Conservation (phyloP, 2,329 filamentous ascomycete species). For the Achaetomium macrosporum region DNA sequence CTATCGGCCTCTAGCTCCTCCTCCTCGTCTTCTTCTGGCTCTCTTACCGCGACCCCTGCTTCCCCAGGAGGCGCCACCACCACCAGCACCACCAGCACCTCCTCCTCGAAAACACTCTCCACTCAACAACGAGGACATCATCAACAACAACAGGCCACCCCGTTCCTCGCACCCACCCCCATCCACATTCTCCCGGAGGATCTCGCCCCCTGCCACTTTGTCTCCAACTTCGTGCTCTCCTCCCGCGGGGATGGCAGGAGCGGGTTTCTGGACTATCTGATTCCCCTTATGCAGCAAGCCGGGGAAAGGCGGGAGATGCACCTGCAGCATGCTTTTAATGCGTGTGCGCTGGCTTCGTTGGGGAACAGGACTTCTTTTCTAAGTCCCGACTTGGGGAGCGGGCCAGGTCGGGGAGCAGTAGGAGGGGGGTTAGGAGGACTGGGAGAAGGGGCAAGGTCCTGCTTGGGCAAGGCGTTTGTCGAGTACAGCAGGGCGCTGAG, state of each 20-base stretch:
- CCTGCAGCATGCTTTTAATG: slow-evolving; percentile 52
- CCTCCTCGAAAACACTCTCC: neutral
- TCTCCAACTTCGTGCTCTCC: slow-evolving; percentile 54
- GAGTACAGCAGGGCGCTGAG: slow-evolving; percentile 52
- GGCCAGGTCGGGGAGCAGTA: slow-evolving; percentile 25
- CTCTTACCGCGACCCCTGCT: neutral
- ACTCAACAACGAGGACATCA: neutral
- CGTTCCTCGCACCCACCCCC: slow-evolving; percentile 29
- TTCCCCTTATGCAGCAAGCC: slow-evolving; percentile 40
- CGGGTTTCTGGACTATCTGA: slow-evolving; percentile 54
- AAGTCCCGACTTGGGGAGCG: slow-evolving; percentile 17
- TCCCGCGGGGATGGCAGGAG: slow-evolving; percentile 45
- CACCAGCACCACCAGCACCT: neutral
- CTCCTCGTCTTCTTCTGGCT: slow-evolving; percentile 29
- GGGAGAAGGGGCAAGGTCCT: neutral
- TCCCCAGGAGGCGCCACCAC: neutral
- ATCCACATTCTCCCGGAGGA: slow-evolving; percentile 46
- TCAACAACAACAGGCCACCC: slow-evolving; percentile 14
- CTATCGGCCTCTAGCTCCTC: slow-evolving; percentile 3
- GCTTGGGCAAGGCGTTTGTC: slow-evolving; percentile 37
- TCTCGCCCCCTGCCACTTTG: slow-evolving; percentile 53
- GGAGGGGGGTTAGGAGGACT: slow-evolving; percentile 9
- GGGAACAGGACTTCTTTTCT: slow-evolving; percentile 40
- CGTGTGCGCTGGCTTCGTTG: slow-evolving; percentile 53
- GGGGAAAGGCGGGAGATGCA: slow-evolving; percentile 37